These are phyloP conservation scores for Polychaeton citri DNA, from an alignment of 2,329 filamentous ascomycete genomes.

Conservation along the genomic window DNA sequence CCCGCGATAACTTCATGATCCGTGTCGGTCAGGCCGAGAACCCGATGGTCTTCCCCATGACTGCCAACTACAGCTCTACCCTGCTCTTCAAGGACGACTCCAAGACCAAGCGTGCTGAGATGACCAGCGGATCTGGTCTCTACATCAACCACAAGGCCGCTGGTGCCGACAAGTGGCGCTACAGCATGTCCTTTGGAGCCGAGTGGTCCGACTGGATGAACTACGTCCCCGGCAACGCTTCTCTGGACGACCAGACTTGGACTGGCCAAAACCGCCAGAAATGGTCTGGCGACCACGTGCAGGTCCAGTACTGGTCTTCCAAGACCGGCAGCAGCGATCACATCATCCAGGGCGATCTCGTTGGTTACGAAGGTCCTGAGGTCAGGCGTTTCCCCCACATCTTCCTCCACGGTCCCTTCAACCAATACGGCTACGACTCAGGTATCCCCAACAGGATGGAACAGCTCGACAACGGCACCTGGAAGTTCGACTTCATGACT, in stretches of 20 bases:
- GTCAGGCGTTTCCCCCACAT: conserved; percentile 46
- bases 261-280: conserved; percentile 43
- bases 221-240: conserved; percentile 40
- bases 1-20: conserved; percentile 48
- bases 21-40: conserved; percentile 46
- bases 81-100: conserved; percentile 33
- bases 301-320: conserved; percentile 50
- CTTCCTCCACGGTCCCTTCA: conserved; percentile 49
- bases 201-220: conserved; percentile 45
- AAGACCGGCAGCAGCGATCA: conserved; percentile 47
- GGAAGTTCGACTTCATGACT: conserved; percentile 47
- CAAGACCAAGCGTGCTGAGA: conserved; percentile 12
- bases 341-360: conserved; percentile 45
- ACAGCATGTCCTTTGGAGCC: conserved; percentile 48
- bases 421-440: conserved; percentile 50
- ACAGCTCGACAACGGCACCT: conserved; percentile 35
- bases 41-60: conserved; percentile 43
- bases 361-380: conserved; percentile 23
- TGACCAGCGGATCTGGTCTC: conserved; percentile 23
- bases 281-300: conserved; percentile 50
- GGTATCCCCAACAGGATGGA: conserved; percentile 42
- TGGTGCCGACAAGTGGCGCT: conserved; percentile 50
- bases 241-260: conserved; percentile 39
- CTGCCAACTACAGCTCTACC: conserved; percentile 44
- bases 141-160: conserved; percentile 46